phyloP scores from a whole-genome alignment of 2,329 filamentous ascomycete species.

The Podosphaera xanthii region DNA sequence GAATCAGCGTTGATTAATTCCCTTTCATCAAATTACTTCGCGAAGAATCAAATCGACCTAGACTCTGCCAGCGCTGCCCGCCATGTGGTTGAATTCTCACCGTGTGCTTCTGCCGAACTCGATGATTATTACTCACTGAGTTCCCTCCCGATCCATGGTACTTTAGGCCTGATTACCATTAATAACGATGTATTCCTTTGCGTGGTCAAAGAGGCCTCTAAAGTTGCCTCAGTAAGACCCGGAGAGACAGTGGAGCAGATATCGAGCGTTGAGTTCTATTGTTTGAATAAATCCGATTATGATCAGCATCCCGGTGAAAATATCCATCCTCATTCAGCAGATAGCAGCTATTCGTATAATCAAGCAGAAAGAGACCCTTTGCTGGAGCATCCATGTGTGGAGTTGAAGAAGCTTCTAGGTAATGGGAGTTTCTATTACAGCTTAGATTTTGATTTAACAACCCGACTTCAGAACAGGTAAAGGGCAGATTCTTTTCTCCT shows the following conservation, averaged over 20 bases:
- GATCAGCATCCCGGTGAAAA: conserved; percentile 46
- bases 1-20: conserved; percentile 36
- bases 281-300: conserved; percentile 66
- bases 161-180: conserved; percentile 67
- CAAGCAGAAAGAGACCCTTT: conserved; percentile 44
- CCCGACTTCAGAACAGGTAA: conserved; percentile 71
- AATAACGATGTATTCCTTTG: conserved; percentile 74
- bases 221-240: conserved; percentile 61
- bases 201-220: conserved; percentile 57
- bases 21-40: conserved; percentile 27
- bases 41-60: conserved; percentile 7
- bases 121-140: conserved; percentile 56
- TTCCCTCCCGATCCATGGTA: conserved; percentile 56
- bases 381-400: conserved; percentile 71
- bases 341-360: conserved; percentile 23
- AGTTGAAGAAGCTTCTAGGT: conserved; percentile 74
- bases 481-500: conserved; percentile 3
- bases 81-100: conserved; percentile 76
- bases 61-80: conserved; percentile 6
- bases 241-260: conserved; percentile 82
- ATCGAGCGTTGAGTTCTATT: conserved; percentile 73
- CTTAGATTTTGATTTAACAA: conserved; percentile 91
- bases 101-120: conserved; percentile 39
- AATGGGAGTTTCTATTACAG: conserved; percentile 97
- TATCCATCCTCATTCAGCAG: conserved; percentile 13